A percentile compares a stretch with the other conserved stretches of the same genome.
phyloP scores from a whole-genome alignment of 306 rosid genomes.

The Crotalaria pallida region DNA sequence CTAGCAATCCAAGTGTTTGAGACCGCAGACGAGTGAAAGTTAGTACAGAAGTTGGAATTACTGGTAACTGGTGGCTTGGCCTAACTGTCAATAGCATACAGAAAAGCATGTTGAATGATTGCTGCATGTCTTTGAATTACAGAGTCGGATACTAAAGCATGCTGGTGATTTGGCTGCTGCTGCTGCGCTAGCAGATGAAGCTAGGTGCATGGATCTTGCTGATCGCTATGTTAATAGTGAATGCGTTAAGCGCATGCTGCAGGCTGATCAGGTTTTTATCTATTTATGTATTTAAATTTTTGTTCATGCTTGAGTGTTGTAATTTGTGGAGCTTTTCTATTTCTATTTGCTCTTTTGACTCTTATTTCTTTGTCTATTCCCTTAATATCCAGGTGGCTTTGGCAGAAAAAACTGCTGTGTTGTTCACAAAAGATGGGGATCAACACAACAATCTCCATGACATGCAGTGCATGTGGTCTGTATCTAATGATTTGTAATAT shows the following conservation, averaged over 20 bases:
- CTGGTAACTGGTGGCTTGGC: background rate
- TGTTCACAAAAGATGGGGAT: constrained; percentile 75
- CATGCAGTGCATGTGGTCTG: constrained; percentile 88
- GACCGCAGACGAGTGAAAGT: background rate
- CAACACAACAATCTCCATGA: constrained; percentile 76
- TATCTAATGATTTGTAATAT: constrained; percentile 6
- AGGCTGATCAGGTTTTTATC: constrained; percentile 65
- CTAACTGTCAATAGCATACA: background rate
- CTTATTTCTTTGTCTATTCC: background rate
- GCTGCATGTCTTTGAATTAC: constrained; percentile 15
- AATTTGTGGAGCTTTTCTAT: constrained; percentile 1
- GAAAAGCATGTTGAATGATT: constrained; percentile 1
- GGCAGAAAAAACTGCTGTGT: constrained; percentile 70
- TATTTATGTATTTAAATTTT: constrained; percentile 2
- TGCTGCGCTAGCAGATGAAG: constrained; percentile 70
- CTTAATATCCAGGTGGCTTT: constrained; percentile 41
- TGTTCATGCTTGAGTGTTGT: background rate
- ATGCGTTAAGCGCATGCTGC: constrained; percentile 82
- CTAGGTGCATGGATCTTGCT: constrained; percentile 80
- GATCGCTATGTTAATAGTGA: constrained; percentile 74
- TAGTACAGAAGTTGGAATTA: background rate
- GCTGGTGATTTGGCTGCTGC: constrained; percentile 70
- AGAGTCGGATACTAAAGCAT: constrained; percentile 77
- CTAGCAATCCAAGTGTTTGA: background rate
- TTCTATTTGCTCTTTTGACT: background rate